Evolutionary conservation across 208 protist species (phyloP).

Genomic region (Strigomonas galati): DNA sequence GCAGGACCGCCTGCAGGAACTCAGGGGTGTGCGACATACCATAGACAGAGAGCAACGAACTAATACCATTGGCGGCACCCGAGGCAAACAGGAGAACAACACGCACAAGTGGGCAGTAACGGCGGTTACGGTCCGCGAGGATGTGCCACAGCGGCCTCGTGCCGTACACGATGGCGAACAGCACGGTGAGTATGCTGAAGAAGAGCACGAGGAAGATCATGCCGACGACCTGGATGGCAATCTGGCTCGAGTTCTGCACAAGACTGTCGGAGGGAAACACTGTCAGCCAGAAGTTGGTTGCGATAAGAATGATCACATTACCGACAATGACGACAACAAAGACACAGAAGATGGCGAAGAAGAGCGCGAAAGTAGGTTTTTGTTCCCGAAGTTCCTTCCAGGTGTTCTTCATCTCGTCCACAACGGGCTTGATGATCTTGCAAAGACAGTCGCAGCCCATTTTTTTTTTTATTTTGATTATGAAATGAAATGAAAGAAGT

Average conservation of each 20-base stretch:
- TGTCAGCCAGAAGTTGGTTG: conserved; percentile 74
- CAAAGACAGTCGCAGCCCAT: not conserved
- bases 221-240: conserved; percentile 68
- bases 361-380: conserved; percentile 25
- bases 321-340: conserved; percentile 63
- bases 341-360: conserved; percentile 72
- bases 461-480: conserved; percentile 9
- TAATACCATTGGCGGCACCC: conserved; percentile 57
- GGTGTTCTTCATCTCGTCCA: not conserved
- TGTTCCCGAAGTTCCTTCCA: conserved; percentile 36
- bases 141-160: conserved; percentile 37
- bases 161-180: conserved; percentile 46
- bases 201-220: conserved; percentile 47
- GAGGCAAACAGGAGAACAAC: conserved; percentile 72
- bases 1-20: conserved; percentile 73
- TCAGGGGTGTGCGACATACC: conserved; percentile 71
- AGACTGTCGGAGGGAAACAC: conserved; percentile 35
- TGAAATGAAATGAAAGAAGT: not conserved
- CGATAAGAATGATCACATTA: conserved; percentile 72
- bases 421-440: not conserved
- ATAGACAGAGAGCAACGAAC: conserved; percentile 52
- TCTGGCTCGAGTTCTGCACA: conserved; percentile 49
- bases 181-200: conserved; percentile 29
- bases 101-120: conserved; percentile 45
- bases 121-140: conserved; percentile 52